Conservation (phyloP, 345 rosid genomes). For the Brassica nigra region DNA sequence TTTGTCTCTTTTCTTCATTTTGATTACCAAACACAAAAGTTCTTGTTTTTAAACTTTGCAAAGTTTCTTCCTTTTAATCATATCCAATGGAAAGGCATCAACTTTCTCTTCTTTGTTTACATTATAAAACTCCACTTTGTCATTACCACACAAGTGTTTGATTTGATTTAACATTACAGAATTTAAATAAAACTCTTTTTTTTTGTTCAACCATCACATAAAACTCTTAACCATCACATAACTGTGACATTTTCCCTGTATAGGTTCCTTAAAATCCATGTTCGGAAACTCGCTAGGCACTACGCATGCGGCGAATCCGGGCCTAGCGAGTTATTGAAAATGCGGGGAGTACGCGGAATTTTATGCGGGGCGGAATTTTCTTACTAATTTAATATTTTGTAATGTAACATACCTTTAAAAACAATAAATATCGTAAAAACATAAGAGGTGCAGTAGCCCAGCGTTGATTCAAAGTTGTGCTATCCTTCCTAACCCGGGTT, state of each 20-base stretch:
- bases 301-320: too few species aligned
- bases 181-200: neutral
- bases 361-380: too few species aligned
- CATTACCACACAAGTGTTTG: neutral
- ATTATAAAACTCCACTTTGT: slow-evolving; percentile 3
- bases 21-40: slow-evolving; percentile 32
- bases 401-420: too few species aligned
- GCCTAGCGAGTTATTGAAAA: too few species aligned
- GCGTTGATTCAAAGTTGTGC: too few species aligned
- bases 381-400: too few species aligned
- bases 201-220: too few species aligned
- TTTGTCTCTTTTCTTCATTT: slow-evolving; percentile 33
- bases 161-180: neutral
- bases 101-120: slow-evolving; percentile 23
- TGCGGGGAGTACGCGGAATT: too few species aligned
- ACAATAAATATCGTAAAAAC: too few species aligned
- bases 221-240: neutral
- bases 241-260: neutral
- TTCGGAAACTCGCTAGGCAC: too few species aligned
- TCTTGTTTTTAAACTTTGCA: slow-evolving; percentile 22
- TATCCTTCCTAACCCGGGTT: too few species aligned
- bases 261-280: slow-evolving; percentile 1
- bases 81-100: slow-evolving; percentile 38
- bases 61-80: slow-evolving; percentile 34
- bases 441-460: too few species aligned